These are phyloP conservation scores for Prunus salicina DNA, from an alignment of 306 rosid species.

Conservation along the genomic window DNA sequence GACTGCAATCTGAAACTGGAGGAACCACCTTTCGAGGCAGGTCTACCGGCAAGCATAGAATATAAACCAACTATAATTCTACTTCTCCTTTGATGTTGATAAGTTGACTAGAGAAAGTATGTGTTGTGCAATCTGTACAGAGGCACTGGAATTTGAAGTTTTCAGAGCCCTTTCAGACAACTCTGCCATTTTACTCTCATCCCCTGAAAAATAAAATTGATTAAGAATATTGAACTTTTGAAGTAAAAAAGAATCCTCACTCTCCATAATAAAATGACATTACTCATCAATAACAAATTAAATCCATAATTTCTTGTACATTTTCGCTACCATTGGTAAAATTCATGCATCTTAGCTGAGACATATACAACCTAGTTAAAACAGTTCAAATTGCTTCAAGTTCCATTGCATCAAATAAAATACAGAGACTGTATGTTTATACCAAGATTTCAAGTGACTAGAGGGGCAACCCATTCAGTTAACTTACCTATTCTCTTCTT, in stretches of 20 bases:
- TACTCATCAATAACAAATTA: background rate
- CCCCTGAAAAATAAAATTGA: conserved; percentile 33
- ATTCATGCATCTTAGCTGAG: background rate
- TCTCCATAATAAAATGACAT: background rate
- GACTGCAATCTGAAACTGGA: background rate
- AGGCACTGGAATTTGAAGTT: conserved; percentile 60
- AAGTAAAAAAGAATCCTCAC: background rate
- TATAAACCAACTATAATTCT: background rate
- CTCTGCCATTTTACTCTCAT: conserved; percentile 58
- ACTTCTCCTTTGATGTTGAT: conserved; percentile 24
- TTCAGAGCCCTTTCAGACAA: conserved; percentile 75
- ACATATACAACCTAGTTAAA: background rate
- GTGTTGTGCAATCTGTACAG: conserved; percentile 55
- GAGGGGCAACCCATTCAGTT: background rate
- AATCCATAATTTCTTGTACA: background rate
- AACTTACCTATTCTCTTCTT: background rate
- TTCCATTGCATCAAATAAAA: background rate
- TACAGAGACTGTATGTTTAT: background rate
- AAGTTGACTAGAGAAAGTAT: conserved; percentile 46
- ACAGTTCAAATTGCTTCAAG: background rate
- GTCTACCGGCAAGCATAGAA: background rate
- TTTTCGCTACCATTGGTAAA: background rate
- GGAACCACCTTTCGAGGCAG: background rate
- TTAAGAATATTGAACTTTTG: background rate
- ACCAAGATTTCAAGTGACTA: background rate